Percentiles rank a stretch among this genome's conserved stretches.
phyloP scores from a whole-genome alignment of 2,329 filamentous ascomycete species.

The Diaporthe caulivora region DNA sequence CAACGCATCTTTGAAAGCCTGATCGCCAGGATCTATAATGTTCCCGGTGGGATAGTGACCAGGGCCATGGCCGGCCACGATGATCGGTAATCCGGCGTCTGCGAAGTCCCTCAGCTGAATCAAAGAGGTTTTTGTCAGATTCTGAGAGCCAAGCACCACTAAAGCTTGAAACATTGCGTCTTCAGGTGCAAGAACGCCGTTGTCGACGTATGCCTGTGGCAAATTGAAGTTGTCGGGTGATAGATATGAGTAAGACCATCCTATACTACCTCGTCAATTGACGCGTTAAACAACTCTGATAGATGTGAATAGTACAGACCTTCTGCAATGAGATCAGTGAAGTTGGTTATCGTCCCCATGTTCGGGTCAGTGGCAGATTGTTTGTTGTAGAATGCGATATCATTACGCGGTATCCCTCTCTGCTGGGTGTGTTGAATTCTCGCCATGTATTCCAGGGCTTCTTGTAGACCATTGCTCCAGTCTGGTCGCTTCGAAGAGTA shows the following conservation, averaged over 20 bases:
- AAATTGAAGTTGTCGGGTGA: slow-evolving; percentile 57
- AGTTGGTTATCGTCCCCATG: neutral
- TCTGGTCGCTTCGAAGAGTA: slow-evolving; percentile 20
- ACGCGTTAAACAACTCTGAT: neutral
- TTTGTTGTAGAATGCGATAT: slow-evolving; percentile 13
- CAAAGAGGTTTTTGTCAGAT: slow-evolving; percentile 42
- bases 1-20: neutral
- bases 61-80: slow-evolving; percentile 45
- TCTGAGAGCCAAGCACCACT: slow-evolving; percentile 5
- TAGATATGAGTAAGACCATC: slow-evolving; percentile 58
- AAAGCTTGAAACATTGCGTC: slow-evolving; percentile 54
- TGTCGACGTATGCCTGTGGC: slow-evolving; percentile 50
- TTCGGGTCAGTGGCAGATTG: neutral
- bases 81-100: slow-evolving; percentile 54
- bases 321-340: neutral
- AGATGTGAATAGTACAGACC: neutral
- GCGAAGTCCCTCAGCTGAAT: slow-evolving; percentile 46
- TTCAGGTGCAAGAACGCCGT: slow-evolving; percentile 53
- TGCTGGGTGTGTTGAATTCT: slow-evolving; percentile 1
- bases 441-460: neutral
- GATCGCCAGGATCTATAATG: neutral
- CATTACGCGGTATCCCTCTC: neutral
- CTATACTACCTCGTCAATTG: slow-evolving; percentile 31
- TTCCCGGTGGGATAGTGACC: neutral
- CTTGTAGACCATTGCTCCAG: neutral